These are phyloP conservation scores for Mycena epipterygia DNA, from an alignment of 768 basidiomycete genomes.

Conservation along the genomic window DNA sequence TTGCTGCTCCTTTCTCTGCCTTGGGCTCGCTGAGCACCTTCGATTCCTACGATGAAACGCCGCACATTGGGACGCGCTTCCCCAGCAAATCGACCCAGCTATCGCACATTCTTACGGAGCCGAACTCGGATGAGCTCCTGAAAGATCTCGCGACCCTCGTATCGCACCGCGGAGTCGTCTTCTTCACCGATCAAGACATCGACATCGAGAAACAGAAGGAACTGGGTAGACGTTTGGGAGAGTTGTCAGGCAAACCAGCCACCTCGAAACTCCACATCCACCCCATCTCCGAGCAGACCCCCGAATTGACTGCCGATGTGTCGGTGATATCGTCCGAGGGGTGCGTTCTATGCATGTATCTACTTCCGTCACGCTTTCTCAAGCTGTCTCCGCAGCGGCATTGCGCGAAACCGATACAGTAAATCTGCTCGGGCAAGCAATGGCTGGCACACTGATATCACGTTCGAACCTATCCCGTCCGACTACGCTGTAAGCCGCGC, in stretches of 20 bases:
- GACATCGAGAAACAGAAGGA: constrained; percentile 63
- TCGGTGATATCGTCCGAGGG: constrained; percentile 63
- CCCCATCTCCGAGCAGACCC: constrained; percentile 64
- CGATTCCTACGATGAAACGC: constrained; percentile 58
- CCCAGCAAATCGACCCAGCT: constrained; percentile 59
- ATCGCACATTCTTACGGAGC: constrained; percentile 56
- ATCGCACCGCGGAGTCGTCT: constrained; percentile 73
- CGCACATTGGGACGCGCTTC: constrained; percentile 71
- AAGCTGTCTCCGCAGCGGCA: constrained; percentile 47
- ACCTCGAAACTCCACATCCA: constrained; percentile 67
- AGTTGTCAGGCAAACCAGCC: constrained; percentile 62
- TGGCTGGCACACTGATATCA: constrained; percentile 71
- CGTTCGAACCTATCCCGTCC: constrained; percentile 71
- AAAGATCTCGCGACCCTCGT: constrained; percentile 67
- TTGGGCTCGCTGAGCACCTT: constrained; percentile 53
- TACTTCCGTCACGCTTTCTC: neutral
- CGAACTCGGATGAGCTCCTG: constrained; percentile 64
- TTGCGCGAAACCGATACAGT: constrained; percentile 51
- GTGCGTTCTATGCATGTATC: constrained; percentile 42
- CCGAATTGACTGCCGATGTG: constrained; percentile 67
- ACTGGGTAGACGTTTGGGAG: constrained; percentile 63
- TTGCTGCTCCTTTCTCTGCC: constrained; percentile 44
- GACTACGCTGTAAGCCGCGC: constrained; percentile 33
- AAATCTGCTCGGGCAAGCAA: constrained; percentile 53
- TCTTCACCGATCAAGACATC: constrained; percentile 71